Evolutionary conservation across 345 rosid genomes (phyloP).

Genomic region (Gynandropsis gynandra): DNA sequence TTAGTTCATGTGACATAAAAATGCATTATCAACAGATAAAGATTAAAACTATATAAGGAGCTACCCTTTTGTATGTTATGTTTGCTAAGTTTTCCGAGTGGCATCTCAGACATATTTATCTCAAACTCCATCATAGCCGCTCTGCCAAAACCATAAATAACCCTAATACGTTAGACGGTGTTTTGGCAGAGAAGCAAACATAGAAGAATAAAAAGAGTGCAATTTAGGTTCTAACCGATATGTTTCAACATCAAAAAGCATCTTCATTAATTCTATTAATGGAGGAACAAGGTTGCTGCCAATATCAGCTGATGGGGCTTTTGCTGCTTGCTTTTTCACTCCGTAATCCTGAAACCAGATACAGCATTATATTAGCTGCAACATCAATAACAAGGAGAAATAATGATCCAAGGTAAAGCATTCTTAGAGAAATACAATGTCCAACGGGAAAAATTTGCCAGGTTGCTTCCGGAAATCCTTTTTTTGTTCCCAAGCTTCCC

Average conservation of each 20-base stretch:
- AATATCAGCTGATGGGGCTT: constrained; percentile 34
- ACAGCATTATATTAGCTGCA: constrained; percentile 2
- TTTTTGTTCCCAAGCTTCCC: constrained; percentile 90
- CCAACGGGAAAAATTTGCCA: constrained; percentile 84
- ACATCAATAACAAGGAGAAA: constrained; percentile 4
- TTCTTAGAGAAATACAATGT: constrained; percentile 50
- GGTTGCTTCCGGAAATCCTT: constrained; percentile 71
- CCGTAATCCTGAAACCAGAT: constrained; percentile 70
- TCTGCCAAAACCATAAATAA: constrained; percentile 39
- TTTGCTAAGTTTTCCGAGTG: constrained; percentile 95
- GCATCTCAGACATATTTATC: constrained; percentile 98
- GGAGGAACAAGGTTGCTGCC: constrained; percentile 64
- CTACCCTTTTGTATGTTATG: constrained; percentile 78
- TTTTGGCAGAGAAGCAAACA: constrained; percentile 12
- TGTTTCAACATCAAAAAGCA: constrained; percentile 89
- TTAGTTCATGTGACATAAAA: no score
- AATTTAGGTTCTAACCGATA: constrained; percentile 44
- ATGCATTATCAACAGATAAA: not conserved
- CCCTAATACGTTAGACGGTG: constrained; percentile 5
- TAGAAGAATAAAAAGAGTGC: constrained; percentile 2
- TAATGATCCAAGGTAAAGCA: constrained; percentile 10
- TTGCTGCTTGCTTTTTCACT: constrained; percentile 52
- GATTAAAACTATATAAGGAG: constrained; percentile 7
- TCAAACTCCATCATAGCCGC: constrained; percentile 97
- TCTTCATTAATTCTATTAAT: constrained; percentile 68